Conservation (phyloP, 2,329 filamentous ascomycete genomes). For the Thielaviopsis ethacetica region DNA sequence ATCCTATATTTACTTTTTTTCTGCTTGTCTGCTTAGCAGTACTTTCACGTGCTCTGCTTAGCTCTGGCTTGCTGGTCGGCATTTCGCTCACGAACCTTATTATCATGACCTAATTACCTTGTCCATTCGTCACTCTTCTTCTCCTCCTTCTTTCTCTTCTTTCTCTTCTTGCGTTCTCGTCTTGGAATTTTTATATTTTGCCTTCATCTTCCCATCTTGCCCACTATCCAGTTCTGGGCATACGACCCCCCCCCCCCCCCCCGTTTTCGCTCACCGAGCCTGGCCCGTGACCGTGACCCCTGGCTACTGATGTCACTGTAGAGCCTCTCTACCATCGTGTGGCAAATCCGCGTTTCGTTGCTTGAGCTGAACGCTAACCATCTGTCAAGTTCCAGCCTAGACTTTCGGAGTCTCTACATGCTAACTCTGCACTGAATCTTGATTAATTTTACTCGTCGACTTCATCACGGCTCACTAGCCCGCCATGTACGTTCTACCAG, state of each 20-base stretch:
- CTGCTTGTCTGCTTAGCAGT: not conserved
- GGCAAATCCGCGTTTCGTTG: not conserved
- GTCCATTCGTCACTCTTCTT: not conserved
- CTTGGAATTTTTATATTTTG: not conserved
- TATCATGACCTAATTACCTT: not conserved
- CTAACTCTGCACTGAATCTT: not conserved
- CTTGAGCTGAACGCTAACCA: not conserved
- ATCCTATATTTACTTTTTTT: not conserved
- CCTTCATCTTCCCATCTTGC: too few relatives aligned
- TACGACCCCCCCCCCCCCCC: not conserved
- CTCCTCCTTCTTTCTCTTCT: not conserved
- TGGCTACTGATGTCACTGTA: not conserved
- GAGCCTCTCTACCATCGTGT: not conserved
- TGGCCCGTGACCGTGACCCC: constrained; percentile 1
- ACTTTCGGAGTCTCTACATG: not conserved
- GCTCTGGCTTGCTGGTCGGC: not conserved
- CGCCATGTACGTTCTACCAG: not conserved
- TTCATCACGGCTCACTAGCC: not conserved
- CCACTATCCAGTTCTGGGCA: too few relatives aligned
- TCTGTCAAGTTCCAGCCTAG: not conserved
- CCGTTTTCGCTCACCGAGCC: constrained; percentile 3
- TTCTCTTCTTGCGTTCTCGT: not conserved
- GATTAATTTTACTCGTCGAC: not conserved
- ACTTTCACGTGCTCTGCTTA: not conserved
- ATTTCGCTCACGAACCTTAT: not conserved